Evolutionary conservation across 2,329 filamentous ascomycete genomes (phyloP), one percentile per base, ranked within the genome.

Genomic region (Aspergillus eucalypticola): DNA sequence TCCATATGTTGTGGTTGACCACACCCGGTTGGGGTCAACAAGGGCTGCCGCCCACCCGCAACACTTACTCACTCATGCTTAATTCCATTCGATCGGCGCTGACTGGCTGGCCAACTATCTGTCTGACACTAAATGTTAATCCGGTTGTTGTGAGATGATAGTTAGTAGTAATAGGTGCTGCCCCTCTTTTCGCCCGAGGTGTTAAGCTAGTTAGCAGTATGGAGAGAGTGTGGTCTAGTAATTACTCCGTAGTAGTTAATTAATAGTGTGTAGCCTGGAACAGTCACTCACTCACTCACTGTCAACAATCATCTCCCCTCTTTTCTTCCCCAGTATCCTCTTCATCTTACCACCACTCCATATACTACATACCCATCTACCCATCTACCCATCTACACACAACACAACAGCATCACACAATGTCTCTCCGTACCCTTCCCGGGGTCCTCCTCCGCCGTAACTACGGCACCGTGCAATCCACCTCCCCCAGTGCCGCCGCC

Each of bases 401-500:
- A 21, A 29, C 21, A 25, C 29, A 35, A n/a, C n/a, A 29, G 27
- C 4, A 29, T 25, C 25, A 27, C 61, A 64, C 29, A 32, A 74
- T 75, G 72, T 71, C 72, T 29, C 58, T 72, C 23, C 71, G 72
- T 52, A 67, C 71, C 51, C 57, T 76, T 8, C 66, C 68, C 21
- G 65, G 71, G 66, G 56, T 67, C 48, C 52, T 73, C 50, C 60
- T 73, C 21, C 67, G 66, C 39, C 64, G 73, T 39, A 73, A 72
- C 42, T 78, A 78, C 61, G 75, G 76, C 62, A 78, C 76, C 32
- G 75, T 78, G 27, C 76, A 78, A 54, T 66, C 71, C 38, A 64
- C 74, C 10, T 15, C 32, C 44, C 64, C 72, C 49, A 70, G 69
- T 50, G 66, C 71, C 21, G 69, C 72, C 27, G 68, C 74, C 3